Evolutionary conservation across 2,329 filamentous ascomycete genomes (phyloP).

Genomic region (Pseudopithomyces chartarum): DNA sequence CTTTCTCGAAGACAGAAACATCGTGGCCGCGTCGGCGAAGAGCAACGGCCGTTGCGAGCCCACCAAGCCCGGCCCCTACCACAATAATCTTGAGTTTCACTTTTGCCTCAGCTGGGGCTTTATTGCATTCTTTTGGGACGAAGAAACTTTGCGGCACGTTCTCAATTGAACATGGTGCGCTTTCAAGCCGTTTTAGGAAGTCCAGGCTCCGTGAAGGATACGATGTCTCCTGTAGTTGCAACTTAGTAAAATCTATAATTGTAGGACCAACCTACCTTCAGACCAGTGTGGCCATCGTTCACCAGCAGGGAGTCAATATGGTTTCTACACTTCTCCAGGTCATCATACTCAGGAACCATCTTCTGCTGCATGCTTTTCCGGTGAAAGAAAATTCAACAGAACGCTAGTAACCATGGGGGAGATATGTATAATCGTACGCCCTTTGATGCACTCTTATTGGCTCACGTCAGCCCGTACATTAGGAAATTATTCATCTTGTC

Average conservation of each 20-base stretch:
- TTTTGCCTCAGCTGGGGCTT: neutral
- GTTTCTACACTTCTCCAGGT: slow-evolving; percentile 11
- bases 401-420: neutral
- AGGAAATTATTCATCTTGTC: too few species aligned
- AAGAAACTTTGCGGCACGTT: neutral
- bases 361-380: neutral
- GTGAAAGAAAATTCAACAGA: neutral
- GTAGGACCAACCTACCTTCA: slow-evolving; percentile 3
- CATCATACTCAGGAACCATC: neutral
- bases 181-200: slow-evolving; percentile 15
- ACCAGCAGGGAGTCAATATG: slow-evolving; percentile 16
- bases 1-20: slow-evolving; percentile 21
- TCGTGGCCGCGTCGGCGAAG: slow-evolving; percentile 18
- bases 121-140: neutral
- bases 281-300: slow-evolving; percentile 2
- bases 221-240: slow-evolving; percentile 16
- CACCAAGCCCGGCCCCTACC: slow-evolving; percentile 23
- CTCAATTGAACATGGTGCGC: neutral
- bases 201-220: slow-evolving; percentile 24
- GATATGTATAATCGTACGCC: neutral
- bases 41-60: slow-evolving; percentile 21
- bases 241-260: neutral
- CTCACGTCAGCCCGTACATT: too few species aligned
- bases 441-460: too few species aligned
- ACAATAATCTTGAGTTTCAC: slow-evolving; percentile 19